Percentiles rank a stretch among this genome's conserved stretches.
Evolutionary conservation across 2,329 filamentous ascomycete species (phyloP).

Genomic region (Diplocarpon mali): DNA sequence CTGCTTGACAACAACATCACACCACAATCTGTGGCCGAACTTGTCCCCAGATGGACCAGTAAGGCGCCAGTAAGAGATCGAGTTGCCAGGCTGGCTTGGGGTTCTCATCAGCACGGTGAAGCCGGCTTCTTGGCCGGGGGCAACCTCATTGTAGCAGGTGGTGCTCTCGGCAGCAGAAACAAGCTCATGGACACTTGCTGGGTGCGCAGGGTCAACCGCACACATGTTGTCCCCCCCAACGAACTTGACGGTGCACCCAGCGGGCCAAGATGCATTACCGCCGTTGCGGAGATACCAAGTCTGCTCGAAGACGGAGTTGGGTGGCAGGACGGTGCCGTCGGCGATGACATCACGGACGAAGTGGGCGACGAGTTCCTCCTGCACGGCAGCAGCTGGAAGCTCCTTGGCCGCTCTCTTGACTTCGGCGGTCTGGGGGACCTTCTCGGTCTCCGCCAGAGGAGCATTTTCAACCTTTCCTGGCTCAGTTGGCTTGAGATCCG

Average conservation of each 20-base stretch:
- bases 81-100: slow-evolving; percentile 62
- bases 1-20: slow-evolving; percentile 64
- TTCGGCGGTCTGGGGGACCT: slow-evolving; percentile 10
- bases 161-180: slow-evolving; percentile 75
- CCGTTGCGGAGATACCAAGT: slow-evolving; percentile 87
- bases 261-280: slow-evolving; percentile 70
- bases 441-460: slow-evolving; percentile 22
- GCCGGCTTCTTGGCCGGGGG: slow-evolving; percentile 60
- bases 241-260: slow-evolving; percentile 81
- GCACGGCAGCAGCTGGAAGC: slow-evolving; percentile 19
- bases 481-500: slow-evolving; percentile 56
- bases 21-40: slow-evolving; percentile 93
- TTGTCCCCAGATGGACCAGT: slow-evolving; percentile 69
- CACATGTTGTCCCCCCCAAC: slow-evolving; percentile 96
- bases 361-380: slow-evolving; percentile 43
- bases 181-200: slow-evolving; percentile 67
- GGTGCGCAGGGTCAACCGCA: slow-evolving; percentile 68
- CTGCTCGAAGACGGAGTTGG: slow-evolving; percentile 71
- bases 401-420: slow-evolving; percentile 22
- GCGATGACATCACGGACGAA: slow-evolving; percentile 70
- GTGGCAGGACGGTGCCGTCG: slow-evolving; percentile 64
- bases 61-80: slow-evolving; percentile 94
- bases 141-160: slow-evolving; percentile 55
- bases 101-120: slow-evolving; percentile 84
- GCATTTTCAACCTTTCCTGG: slow-evolving; percentile 28